Evolutionary conservation across 345 rosid genomes (phyloP), one percentile per base, ranked within the genome.

Genomic region (Melaleuca alternifolia): DNA sequence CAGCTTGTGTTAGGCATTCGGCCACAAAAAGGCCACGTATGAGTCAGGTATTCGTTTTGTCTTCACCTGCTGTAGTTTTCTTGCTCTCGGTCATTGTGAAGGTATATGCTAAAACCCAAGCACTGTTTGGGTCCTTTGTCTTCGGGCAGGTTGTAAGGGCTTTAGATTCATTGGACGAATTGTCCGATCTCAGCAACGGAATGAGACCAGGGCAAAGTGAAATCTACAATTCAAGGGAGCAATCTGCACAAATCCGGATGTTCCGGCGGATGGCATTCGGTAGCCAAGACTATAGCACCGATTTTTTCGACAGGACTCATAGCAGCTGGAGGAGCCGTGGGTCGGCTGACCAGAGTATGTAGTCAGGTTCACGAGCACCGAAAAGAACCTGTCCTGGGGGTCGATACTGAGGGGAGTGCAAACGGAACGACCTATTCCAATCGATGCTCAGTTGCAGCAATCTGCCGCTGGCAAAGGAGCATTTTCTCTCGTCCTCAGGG

Each of bases 201-300:
- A 91, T 96, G 94, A 96, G 87, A 94, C 99, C 98, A 5, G 99
- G 99, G 51, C 96, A 96, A 87, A 97, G 99, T 86, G 97, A 90
- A 87, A 91, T 97, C 84, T 95, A 84, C 9, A 90, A 94, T 90
- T 92, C 98, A 15, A 94, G 95, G 53, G 92, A 96, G 85, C 99
- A 97, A 53, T 96, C 99, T 57, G 99, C 98, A 26, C 97, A 96
- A 85, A 95, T 97, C 89, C 93, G 99, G 89, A 93, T 97, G 97
- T 96, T 97, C 88, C 97, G 92, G 85, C 92, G 95, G 90, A 86
- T 97, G 97, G 99, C 99, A 54, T 97, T 97, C 85, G 98, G 99
- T 46, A 94, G 96, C 89, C 97, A 97, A 91, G 96, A 96, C 84
- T 92, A 94, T 84, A 94, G 96, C 89, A 94, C 99, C 21, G 94